Evolutionary conservation across 2,329 filamentous ascomycete species (phyloP).

Genomic region (Paecilomyces variotii): DNA sequence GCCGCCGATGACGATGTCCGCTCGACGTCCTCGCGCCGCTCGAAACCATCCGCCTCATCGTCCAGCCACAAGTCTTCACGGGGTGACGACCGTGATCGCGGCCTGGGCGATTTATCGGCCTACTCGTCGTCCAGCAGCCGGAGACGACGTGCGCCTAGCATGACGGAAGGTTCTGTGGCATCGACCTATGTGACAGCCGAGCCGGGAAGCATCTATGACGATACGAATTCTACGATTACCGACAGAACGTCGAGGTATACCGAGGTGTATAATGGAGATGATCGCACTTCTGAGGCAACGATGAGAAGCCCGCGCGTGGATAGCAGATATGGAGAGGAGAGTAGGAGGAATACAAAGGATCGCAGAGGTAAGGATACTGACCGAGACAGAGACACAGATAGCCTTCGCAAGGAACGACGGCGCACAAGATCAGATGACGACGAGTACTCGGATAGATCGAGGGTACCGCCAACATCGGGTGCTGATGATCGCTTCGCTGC

Average conservation of each 20-base stretch:
- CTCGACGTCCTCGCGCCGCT: conserved; percentile 10
- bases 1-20: conserved; percentile 9
- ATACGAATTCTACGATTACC: conserved; percentile 20
- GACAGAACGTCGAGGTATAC: conserved; percentile 20
- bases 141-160: conserved; percentile 19
- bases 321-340: conserved; percentile 15
- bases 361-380: conserved; percentile 7
- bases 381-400: conserved; percentile 10
- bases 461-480: conserved; percentile 13
- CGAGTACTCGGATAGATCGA: conserved; percentile 13
- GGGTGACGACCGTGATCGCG: conserved; percentile 40
- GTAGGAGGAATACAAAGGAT: conserved; percentile 17
- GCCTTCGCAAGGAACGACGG: conserved; percentile 16
- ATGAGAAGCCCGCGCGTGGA: conserved; percentile 2
- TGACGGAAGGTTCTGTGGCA: conserved; percentile 16
- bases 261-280: conserved; percentile 7
- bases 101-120: conserved; percentile 25
- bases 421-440: conserved; percentile 24
- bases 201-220: conserved; percentile 17
- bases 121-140: conserved; percentile 17
- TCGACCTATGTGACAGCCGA: conserved; percentile 35
- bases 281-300: neutral
- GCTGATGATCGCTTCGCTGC: conserved; percentile 20
- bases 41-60: conserved; percentile 20
- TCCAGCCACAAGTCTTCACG: conserved; percentile 34